A percentile compares a stretch with the other conserved stretches of the same genome.
Evolutionary conservation across 495 filamentous ascomycete species (phyloP).

Genomic region (Neurospora sp.): DNA sequence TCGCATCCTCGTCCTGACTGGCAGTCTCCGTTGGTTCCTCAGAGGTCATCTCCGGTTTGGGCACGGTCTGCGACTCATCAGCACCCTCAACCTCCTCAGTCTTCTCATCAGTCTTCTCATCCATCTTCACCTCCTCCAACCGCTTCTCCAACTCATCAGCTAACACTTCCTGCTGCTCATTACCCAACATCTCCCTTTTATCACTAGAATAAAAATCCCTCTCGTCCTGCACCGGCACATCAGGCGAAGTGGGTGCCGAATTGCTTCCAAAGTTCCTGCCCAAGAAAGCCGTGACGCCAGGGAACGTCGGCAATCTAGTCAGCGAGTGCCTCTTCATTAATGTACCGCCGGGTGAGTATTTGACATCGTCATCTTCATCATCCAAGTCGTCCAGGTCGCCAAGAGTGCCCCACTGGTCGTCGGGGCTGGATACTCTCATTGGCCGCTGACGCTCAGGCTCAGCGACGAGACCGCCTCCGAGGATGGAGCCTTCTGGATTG

Average conservation of each 20-base stretch:
- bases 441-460: background rate
- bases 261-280: background rate
- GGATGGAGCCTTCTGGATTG: background rate
- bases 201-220: background rate
- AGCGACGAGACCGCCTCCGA: background rate
- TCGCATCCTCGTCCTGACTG: background rate
- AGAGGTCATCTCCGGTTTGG: background rate
- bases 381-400: background rate
- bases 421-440: background rate
- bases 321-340: background rate
- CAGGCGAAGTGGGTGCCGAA: background rate
- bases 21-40: background rate
- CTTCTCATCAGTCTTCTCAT: background rate
- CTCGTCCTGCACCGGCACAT: background rate
- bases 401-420: background rate
- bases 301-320: background rate
- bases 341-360: background rate
- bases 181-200: background rate
- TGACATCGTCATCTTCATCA: background rate
- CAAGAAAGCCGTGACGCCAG: background rate
- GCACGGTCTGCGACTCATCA: background rate
- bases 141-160: background rate
- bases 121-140: background rate
- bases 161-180: background rate
- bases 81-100: background rate